Evolutionary conservation across 768 basidiomycete species (phyloP), one percentile per base, ranked within the genome.

Genomic region (Pulveroboletus sp.): DNA sequence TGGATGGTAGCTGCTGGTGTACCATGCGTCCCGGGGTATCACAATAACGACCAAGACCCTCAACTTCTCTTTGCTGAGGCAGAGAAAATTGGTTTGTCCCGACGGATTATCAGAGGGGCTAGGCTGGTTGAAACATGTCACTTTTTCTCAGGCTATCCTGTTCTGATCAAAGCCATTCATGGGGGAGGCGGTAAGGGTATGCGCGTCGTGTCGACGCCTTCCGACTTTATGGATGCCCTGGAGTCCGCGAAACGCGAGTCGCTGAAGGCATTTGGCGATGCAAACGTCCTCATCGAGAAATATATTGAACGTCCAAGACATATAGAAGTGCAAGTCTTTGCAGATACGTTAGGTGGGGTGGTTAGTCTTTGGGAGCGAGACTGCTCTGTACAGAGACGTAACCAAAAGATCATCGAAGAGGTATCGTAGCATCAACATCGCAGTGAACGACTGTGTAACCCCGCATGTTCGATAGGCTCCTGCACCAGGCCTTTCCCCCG

Each of bases 361-460:
- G 86, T 95, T n/a, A 91, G 89, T 61, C 75, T 95, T n/a, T 96
- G 92, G 89, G 94, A 96, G 68, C 76, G 93, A 43, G 93, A 94
- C 62, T 94, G 90, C 61, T 92, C 89, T 1, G 92, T 94, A 7
- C 92, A 94, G 68, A 72, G 91, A 59, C 73, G 92, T 46, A 95
- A 95, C 60, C 93, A 97, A 74, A 97, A 96, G 78, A 91, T 93
- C 49, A 93, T 94, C 51, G 90, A 92, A 68, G 90, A 93, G 78
- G 86, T 83, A 47, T 32, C 70, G 28, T 26, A 14, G 21, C 21
- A 2, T 38, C 6, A 8, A 1, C 21, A 10, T 13, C 6, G 13
- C 21, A 4, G n/a, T 43, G 27, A 18, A 21, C 14, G 15, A 1
- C 0, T 1, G 30, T 2, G 27, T 57, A 15, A 49, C 46, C 6